Conservation (phyloP, 2,329 filamentous ascomycete species). For the Ceratocystis eucalypticola region DNA sequence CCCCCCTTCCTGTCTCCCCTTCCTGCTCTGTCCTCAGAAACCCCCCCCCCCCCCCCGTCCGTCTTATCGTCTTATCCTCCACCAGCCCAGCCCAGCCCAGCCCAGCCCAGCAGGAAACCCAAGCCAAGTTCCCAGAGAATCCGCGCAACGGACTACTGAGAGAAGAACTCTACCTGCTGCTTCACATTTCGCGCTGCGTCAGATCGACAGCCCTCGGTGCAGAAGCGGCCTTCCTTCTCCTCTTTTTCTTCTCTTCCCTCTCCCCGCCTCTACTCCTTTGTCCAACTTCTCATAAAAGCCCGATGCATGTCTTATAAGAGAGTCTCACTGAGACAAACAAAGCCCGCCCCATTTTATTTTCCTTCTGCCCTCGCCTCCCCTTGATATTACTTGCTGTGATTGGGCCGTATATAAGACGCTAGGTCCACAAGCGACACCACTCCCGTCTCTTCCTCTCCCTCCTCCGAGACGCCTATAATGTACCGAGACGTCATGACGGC, state of each 20-base stretch:
- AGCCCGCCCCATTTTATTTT: background rate
- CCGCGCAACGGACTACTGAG: too few relatives aligned
- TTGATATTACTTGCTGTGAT: slow-evolving; percentile 3
- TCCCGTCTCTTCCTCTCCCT: background rate
- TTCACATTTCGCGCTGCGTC: background rate
- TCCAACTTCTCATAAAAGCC: background rate
- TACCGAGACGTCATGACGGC: background rate
- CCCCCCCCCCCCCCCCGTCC: background rate
- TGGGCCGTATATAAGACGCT: background rate
- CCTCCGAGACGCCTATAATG: background rate
- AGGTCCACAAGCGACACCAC: background rate
- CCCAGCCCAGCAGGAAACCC: too few relatives aligned
- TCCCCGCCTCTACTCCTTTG: background rate
- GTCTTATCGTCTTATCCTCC: background rate
- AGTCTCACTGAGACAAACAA: slow-evolving; percentile 3
- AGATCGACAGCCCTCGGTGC: background rate
- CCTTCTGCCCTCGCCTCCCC: background rate
- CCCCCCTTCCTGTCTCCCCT: background rate
- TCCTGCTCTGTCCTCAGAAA: background rate
- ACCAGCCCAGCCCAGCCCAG: too few relatives aligned
- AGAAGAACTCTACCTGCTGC: too few relatives aligned
- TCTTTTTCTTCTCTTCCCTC: background rate
- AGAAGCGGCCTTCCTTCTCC: background rate
- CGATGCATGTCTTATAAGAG: slow-evolving; percentile 7
- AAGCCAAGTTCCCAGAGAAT: too few relatives aligned